Evolutionary conservation across 306 rosid species (phyloP).

Genomic region (Acacia crassicarpa): DNA sequence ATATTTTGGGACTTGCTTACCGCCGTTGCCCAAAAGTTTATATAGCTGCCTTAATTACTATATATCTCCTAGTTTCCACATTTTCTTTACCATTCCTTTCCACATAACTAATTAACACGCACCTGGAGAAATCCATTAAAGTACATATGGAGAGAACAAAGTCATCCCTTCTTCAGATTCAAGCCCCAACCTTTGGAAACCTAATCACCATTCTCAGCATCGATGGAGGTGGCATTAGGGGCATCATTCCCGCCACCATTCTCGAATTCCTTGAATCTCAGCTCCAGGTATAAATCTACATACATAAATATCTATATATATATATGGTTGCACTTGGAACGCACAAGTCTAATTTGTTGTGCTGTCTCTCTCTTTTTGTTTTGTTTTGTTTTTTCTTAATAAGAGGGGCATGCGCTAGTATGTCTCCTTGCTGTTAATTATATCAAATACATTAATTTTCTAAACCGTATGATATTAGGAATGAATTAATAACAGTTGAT

Average conservation of each 20-base stretch:
- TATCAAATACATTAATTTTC: background rate
- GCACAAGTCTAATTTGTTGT: background rate
- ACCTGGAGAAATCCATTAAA: background rate
- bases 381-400: too few relatives aligned
- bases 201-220: background rate
- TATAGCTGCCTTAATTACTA: background rate
- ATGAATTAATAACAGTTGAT: background rate
- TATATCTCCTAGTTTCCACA: background rate
- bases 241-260: conserved; percentile 3
- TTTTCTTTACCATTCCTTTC: background rate
- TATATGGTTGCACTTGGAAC: background rate
- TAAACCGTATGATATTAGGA: background rate
- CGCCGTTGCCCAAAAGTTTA: background rate
- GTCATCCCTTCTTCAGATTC: background rate
- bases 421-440: background rate
- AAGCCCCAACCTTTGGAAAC: background rate
- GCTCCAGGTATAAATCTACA: background rate
- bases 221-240: conserved; percentile 7
- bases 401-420: too few relatives aligned
- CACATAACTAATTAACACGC: background rate
- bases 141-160: background rate
- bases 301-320: too few relatives aligned
- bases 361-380: background rate
- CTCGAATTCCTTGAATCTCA: conserved; percentile 6
- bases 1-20: background rate